phyloP scores from a whole-genome alignment of 202 grass and related monocot genomes.

The Setaria italica region DNA sequence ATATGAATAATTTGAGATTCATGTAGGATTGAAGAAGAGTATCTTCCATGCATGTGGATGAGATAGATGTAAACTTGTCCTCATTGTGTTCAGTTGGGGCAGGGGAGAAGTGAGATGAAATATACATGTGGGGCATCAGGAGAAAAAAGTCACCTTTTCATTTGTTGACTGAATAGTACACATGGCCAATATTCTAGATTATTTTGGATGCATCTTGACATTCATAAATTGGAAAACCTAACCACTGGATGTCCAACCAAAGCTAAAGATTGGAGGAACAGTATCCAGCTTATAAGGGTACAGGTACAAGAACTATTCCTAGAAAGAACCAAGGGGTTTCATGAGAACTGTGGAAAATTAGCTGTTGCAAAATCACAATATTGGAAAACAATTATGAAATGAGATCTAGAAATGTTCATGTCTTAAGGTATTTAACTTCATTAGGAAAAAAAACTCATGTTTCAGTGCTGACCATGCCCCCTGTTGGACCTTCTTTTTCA shows the following conservation, averaged over 20 bases:
- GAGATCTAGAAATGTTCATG: background rate
- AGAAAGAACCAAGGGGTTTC: constrained; percentile 10
- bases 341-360: constrained; percentile 3
- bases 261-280: background rate
- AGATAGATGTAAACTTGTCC: background rate
- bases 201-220: background rate
- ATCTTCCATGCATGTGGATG: background rate
- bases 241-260: background rate
- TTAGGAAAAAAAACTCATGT: background rate
- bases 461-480: constrained; percentile 74
- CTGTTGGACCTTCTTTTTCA: constrained; percentile 83
- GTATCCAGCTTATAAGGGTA: constrained; percentile 1
- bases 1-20: background rate
- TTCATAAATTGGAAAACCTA: background rate
- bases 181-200: background rate
- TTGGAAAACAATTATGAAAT: background rate
- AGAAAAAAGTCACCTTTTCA: background rate
- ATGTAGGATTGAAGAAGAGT: background rate
- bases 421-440: background rate
- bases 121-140: background rate
- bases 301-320: background rate
- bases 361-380: constrained; percentile 1
- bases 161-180: background rate
- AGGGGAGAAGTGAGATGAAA: background rate
- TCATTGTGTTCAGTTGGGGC: background rate